Percentiles rank a stretch among this genome's conserved stretches.
These are phyloP conservation scores for Colletotrichum agaves DNA, from an alignment of 2,329 filamentous ascomycete genomes.

Conservation along the genomic window DNA sequence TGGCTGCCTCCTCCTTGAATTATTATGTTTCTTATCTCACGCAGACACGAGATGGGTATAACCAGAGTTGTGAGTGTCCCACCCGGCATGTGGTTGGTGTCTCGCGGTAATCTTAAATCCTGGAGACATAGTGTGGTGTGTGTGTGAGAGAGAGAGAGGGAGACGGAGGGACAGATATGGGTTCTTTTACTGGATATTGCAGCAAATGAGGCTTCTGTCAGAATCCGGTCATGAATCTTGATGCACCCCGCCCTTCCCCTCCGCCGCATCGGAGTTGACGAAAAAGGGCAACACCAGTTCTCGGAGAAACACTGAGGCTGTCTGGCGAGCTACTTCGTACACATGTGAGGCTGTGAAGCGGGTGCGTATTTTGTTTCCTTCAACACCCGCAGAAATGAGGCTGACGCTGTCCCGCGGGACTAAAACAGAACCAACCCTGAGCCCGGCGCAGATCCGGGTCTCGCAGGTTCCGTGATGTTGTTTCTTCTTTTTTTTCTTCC, in stretches of 20 bases:
- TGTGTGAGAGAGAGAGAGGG: too few relatives aligned
- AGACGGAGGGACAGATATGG: too few relatives aligned
- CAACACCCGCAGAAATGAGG: too few relatives aligned
- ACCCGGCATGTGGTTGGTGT: neutral
- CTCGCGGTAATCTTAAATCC: neutral
- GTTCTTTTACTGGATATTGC: too few relatives aligned
- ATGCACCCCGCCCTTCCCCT: too few relatives aligned
- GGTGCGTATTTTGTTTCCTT: neutral
- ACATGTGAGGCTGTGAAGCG: neutral
- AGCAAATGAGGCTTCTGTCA: too few relatives aligned
- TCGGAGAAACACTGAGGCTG: conserved; percentile 11
- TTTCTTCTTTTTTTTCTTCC: neutral
- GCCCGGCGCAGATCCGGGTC: conserved; percentile 21
- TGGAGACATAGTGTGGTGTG: too few relatives aligned
- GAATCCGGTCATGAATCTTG: too few relatives aligned
- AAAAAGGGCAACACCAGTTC: too few relatives aligned
- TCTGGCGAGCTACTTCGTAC: neutral
- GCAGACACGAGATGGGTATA: conserved; percentile 16
- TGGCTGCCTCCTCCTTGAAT: neutral
- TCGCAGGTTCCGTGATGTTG: conserved; percentile 7
- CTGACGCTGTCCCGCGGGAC: neutral
- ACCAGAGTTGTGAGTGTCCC: neutral
- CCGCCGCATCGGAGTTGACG: neutral
- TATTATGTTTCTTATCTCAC: neutral
- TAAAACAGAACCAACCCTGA: neutral